Percentiles rank a stretch among this genome's conserved stretches.
Conservation (phyloP, 768 basidiomycete species). For the Leccinum fibrillosum region DNA sequence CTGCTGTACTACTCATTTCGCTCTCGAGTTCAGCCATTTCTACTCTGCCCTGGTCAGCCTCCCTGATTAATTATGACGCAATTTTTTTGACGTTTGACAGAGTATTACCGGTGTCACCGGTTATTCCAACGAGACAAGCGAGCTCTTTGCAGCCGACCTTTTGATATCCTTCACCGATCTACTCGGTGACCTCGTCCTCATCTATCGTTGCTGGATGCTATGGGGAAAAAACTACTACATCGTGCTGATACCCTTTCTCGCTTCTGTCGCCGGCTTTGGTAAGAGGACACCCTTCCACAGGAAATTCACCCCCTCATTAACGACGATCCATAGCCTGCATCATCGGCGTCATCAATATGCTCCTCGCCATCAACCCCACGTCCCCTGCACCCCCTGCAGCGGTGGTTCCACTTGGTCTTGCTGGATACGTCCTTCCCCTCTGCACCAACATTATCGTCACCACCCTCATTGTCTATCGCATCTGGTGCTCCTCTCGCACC, state of each 20-base stretch:
- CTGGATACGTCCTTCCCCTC: constrained; percentile 37
- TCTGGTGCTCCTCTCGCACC: constrained; percentile 30
- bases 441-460: constrained; percentile 42
- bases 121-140: constrained; percentile 30
- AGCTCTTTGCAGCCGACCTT: constrained; percentile 33
- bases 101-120: constrained; percentile 22
- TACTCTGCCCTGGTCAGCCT: constrained; percentile 30
- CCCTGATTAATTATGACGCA: neutral
- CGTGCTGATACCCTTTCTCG: constrained; percentile 33
- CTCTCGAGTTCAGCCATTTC: constrained; percentile 37
- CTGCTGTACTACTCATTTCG: constrained; percentile 32
- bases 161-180: constrained; percentile 37
- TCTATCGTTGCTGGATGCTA: constrained; percentile 43
- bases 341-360: constrained; percentile 26
- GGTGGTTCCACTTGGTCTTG: constrained; percentile 35
- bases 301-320: neutral
- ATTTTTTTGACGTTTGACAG: constrained; percentile 13
- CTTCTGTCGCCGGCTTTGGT: constrained; percentile 35
- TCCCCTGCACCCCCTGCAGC: constrained; percentile 34
- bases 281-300: constrained; percentile 4
- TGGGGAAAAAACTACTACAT: constrained; percentile 36
- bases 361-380: constrained; percentile 27
- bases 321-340: constrained; percentile 26
- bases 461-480: constrained; percentile 37
- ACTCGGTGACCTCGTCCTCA: constrained; percentile 33